These are phyloP conservation scores for Lachnellula cervina DNA, from an alignment of 2,329 filamentous ascomycete species.

Conservation along the genomic window DNA sequence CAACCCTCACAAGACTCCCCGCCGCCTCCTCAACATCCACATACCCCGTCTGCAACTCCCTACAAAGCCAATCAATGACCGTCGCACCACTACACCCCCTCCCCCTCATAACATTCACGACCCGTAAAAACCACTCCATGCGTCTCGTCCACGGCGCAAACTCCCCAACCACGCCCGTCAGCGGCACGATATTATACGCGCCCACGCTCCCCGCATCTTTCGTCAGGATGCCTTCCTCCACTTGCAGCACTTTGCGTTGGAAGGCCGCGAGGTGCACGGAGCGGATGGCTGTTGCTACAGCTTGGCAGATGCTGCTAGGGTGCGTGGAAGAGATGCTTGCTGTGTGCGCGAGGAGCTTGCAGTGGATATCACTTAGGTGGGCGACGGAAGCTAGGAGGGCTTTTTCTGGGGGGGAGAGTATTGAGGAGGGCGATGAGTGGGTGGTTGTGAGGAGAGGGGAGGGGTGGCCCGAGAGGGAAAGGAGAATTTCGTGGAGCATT, in stretches of 20 bases:
- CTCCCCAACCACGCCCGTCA: slow-evolving; percentile 77
- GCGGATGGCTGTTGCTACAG: slow-evolving; percentile 73
- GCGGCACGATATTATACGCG: slow-evolving; percentile 86
- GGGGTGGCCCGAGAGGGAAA: slow-evolving; percentile 90
- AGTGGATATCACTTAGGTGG: slow-evolving; percentile 73
- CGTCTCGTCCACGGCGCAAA: slow-evolving; percentile 83
- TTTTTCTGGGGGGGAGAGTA: slow-evolving; percentile 72
- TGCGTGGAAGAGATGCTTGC: slow-evolving; percentile 65
- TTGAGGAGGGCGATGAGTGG: slow-evolving; percentile 41
- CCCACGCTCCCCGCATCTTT: slow-evolving; percentile 78
- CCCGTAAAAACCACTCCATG: slow-evolving; percentile 79
- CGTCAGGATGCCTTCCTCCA: slow-evolving; percentile 72
- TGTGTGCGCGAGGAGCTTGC: slow-evolving; percentile 63
- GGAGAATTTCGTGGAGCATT: slow-evolving; percentile 98
- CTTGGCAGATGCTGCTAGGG: slow-evolving; percentile 77
- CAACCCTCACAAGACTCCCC: slow-evolving; percentile 62
- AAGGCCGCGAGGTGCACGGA: slow-evolving; percentile 74
- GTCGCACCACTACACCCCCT: slow-evolving; percentile 58
- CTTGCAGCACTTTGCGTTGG: slow-evolving; percentile 76
- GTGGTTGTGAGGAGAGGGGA: slow-evolving; percentile 72
- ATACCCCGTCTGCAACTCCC: slow-evolving; percentile 82
- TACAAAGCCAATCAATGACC: slow-evolving; percentile 71
- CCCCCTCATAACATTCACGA: slow-evolving; percentile 61
- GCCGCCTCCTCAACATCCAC: slow-evolving; percentile 77
- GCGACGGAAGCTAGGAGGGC: slow-evolving; percentile 74